Percentiles rank a stretch among this genome's conserved stretches.
These are phyloP conservation scores for Paradendryphiella salina DNA, from an alignment of 2,329 filamentous ascomycete genomes.

Conservation along the genomic window DNA sequence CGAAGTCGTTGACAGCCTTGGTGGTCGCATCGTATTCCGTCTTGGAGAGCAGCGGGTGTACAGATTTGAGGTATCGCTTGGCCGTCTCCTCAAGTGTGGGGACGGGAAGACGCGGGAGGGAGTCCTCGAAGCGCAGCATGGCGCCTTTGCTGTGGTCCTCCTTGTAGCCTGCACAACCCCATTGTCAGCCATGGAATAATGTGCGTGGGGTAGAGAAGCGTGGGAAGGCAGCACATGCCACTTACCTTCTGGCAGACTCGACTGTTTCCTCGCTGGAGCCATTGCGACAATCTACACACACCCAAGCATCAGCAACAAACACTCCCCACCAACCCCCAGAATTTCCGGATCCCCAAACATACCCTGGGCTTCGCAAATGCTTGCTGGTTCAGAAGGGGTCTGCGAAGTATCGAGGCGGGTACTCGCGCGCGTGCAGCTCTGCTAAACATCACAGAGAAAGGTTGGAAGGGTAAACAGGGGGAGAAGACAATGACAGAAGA, in stretches of 20 bases:
- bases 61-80: conserved; percentile 75
- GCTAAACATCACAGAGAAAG: conserved; percentile 45
- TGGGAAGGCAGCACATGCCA: conserved; percentile 18
- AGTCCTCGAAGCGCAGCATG: conserved; percentile 85
- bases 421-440: conserved; percentile 47
- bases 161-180: conserved; percentile 64
- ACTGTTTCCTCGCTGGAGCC: conserved; percentile 49
- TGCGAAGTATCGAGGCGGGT: conserved; percentile 45
- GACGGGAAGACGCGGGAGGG: conserved; percentile 77
- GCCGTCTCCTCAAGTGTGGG: conserved; percentile 82
- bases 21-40: conserved; percentile 72
- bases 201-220: conserved; percentile 13
- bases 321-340: not conserved
- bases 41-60: conserved; percentile 72
- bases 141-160: conserved; percentile 78
- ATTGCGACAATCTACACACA: conserved; percentile 40
- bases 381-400: conserved; percentile 34
- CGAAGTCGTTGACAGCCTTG: conserved; percentile 84
- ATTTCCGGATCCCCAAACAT: conserved; percentile 11
- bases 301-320: conserved; percentile 12
- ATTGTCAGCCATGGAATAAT: conserved; percentile 5
- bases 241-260: conserved; percentile 53
- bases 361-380: conserved; percentile 34
- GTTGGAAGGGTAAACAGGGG: not conserved
- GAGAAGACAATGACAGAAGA: conserved; percentile 9